These are phyloP conservation scores for Chlorociboria aeruginascens DNA, from an alignment of 495 filamentous ascomycete genomes.

Conservation along the genomic window DNA sequence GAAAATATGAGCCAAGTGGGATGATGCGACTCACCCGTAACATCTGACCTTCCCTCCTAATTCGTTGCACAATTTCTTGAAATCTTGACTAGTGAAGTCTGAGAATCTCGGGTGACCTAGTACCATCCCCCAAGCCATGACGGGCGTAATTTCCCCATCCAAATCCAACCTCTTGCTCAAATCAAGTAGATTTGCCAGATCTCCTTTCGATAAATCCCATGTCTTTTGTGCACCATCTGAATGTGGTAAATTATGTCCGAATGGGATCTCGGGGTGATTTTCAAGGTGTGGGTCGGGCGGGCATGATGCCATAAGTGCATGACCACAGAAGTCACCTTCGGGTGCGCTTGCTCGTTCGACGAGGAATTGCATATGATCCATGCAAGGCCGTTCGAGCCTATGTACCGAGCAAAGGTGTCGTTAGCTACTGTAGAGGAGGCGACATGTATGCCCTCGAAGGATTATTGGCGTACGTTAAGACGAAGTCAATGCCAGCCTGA, in stretches of 20 bases:
- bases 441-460: constrained; percentile 51
- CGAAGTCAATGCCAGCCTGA: constrained; percentile 89
- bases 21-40: constrained; percentile 66
- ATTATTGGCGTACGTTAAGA: constrained; percentile 69
- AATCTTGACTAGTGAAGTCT: constrained; percentile 54
- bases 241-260: constrained; percentile 27
- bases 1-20: not conserved
- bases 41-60: constrained; percentile 75
- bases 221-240: constrained; percentile 37
- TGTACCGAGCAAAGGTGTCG: constrained; percentile 17
- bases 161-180: constrained; percentile 73
- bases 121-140: constrained; percentile 86
- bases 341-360: constrained; percentile 43
- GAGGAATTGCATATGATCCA: constrained; percentile 81
- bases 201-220: constrained; percentile 58
- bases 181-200: constrained; percentile 70
- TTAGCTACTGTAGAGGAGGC: constrained; percentile 46
- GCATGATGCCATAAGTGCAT: constrained; percentile 83
- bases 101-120: constrained; percentile 54
- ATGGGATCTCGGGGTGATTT: constrained; percentile 32
- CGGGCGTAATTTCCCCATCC: constrained; percentile 90
- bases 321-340: constrained; percentile 50
- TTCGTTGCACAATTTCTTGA: constrained; percentile 59
- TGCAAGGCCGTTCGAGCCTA: constrained; percentile 90
- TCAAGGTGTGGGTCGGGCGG: constrained; percentile 48